These are phyloP conservation scores for Zoysia pacifica DNA, from an alignment of 176 grass and related monocot genomes.

Conservation along the genomic window DNA sequence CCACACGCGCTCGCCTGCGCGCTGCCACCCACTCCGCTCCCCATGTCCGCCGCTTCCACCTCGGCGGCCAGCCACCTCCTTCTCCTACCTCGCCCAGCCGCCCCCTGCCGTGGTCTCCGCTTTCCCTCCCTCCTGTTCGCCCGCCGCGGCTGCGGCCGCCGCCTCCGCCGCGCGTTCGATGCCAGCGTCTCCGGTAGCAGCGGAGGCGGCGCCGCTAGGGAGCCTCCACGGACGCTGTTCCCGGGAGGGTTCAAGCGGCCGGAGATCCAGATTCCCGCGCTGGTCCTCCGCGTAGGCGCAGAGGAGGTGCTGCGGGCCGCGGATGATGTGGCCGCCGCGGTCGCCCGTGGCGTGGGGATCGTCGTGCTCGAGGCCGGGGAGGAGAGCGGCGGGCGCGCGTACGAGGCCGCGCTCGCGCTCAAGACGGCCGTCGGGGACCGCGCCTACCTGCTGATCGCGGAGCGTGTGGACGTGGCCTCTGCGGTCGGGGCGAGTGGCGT, in stretches of 20 bases:
- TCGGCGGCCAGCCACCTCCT: slow-evolving; percentile 23
- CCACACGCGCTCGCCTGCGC: slow-evolving; percentile 34
- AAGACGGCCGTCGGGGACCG: slow-evolving; percentile 70
- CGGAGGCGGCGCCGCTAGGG: slow-evolving; percentile 30
- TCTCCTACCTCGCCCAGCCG: slow-evolving; percentile 3
- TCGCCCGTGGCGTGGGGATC: slow-evolving; percentile 64
- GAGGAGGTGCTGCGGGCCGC: slow-evolving; percentile 54
- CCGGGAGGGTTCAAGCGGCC: slow-evolving; percentile 91
- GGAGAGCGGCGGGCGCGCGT: slow-evolving; percentile 66
- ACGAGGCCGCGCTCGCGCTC: slow-evolving; percentile 86
- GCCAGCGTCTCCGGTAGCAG: slow-evolving; percentile 6
- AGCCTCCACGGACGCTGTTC: slow-evolving; percentile 73
- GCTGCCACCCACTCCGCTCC: slow-evolving; percentile 13
- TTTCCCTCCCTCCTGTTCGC: slow-evolving; percentile 14
- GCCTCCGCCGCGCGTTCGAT: slow-evolving; percentile 12
- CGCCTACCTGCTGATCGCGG: slow-evolving; percentile 79
- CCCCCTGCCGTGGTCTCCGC: slow-evolving; percentile 14
- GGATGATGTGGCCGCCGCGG: slow-evolving; percentile 46
- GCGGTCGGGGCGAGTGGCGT: slow-evolving; percentile 84
- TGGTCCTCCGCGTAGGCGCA: slow-evolving; percentile 60
- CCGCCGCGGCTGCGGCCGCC: slow-evolving; percentile 29
- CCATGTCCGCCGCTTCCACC: slow-evolving; percentile 53
- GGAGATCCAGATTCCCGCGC: slow-evolving; percentile 76
- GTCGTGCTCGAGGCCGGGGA: slow-evolving; percentile 80
- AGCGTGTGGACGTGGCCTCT: slow-evolving; percentile 85